A percentile compares a stretch with the other conserved stretches of the same genome.
Evolutionary conservation across 2,329 filamentous ascomycete species (phyloP).

Genomic region (Fusarium secorum): DNA sequence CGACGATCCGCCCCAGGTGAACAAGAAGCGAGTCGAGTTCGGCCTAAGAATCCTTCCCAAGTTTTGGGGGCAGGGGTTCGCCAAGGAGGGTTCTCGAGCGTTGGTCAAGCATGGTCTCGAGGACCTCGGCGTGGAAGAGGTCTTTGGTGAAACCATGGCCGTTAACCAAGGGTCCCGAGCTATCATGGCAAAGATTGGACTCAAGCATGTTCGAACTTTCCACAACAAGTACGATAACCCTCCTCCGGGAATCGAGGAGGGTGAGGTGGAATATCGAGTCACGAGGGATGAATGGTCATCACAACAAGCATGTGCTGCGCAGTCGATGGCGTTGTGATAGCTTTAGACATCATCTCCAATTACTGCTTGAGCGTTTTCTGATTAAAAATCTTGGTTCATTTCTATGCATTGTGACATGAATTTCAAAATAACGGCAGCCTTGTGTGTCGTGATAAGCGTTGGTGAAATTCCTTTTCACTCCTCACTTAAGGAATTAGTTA

Average conservation of each 20-base stretch:
- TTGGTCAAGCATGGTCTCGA: conserved; percentile 43
- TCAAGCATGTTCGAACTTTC: conserved; percentile 36
- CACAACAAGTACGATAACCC: conserved; percentile 39
- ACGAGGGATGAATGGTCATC: conserved; percentile 32
- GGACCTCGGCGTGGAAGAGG: conserved; percentile 37
- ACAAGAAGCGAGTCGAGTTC: conserved; percentile 35
- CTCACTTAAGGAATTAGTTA: neutral
- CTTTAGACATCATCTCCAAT: neutral
- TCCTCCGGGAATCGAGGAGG: conserved; percentile 39
- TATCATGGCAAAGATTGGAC: conserved; percentile 30
- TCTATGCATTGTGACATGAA: neutral
- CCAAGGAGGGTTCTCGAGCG: conserved; percentile 44
- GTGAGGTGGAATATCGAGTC: conserved; percentile 41
- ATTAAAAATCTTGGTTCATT: neutral
- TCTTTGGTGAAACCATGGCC: conserved; percentile 44
- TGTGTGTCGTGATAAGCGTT: neutral
- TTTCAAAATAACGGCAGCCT: conserved; percentile 1
- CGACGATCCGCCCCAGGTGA: conserved; percentile 9
- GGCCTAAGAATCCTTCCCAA: conserved; percentile 41
- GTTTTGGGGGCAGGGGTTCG: conserved; percentile 44
- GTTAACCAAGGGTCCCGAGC: conserved; percentile 42
- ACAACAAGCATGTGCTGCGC: conserved; percentile 10
- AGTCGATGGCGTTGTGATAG: neutral
- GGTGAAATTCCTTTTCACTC: neutral
- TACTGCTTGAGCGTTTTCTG: neutral